These are phyloP conservation scores for Aeschynomene evenia DNA, from an alignment of 306 rosid genomes.

Conservation along the genomic window DNA sequence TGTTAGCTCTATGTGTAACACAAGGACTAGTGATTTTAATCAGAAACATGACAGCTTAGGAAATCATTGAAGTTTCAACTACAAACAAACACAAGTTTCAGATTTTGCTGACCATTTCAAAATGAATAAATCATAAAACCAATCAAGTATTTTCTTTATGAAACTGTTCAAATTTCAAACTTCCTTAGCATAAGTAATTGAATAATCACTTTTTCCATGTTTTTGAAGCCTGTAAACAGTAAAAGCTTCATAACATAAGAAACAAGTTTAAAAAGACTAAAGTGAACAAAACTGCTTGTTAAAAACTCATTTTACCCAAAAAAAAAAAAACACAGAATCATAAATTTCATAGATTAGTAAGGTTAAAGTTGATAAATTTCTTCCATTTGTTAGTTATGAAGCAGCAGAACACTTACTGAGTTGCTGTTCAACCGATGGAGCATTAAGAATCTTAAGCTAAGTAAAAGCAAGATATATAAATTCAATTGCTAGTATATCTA, in stretches of 20 bases:
- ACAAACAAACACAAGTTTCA: background rate
- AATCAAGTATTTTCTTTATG: background rate
- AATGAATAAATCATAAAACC: background rate
- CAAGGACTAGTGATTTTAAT: slow-evolving; percentile 1
- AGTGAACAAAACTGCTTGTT: background rate
- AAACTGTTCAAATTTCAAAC: slow-evolving; percentile 2
- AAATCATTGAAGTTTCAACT: slow-evolving; percentile 1
- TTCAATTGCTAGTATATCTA: background rate
- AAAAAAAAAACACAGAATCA: background rate
- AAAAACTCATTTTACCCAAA: background rate
- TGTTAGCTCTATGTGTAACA: slow-evolving; percentile 12
- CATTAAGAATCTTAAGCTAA: background rate
- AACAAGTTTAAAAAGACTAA: background rate
- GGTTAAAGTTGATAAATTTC: background rate
- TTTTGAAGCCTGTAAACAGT: background rate
- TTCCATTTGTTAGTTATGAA: background rate
- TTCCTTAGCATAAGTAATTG: background rate
- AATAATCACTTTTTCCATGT: background rate
- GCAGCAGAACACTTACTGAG: background rate
- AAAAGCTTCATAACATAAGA: background rate
- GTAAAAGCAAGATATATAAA: background rate
- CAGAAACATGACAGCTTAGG: background rate
- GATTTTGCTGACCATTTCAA: background rate
- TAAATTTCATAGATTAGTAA: background rate
- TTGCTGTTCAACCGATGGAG: background rate